Conservation (phyloP, 306 rosid genomes). For the Rubus parviflorus region DNA sequence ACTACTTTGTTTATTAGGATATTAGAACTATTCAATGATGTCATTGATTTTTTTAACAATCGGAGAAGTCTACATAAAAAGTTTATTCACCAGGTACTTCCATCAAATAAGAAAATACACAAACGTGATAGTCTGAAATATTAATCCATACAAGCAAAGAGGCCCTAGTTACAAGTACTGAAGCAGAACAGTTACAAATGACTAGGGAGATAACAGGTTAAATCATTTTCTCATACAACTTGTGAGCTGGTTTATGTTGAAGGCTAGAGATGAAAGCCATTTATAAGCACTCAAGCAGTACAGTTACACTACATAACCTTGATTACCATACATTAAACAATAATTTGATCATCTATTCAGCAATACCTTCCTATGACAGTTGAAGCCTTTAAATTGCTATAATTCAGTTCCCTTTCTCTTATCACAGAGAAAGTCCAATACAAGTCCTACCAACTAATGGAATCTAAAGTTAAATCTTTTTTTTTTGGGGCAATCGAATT, state of each 20-base stretch:
- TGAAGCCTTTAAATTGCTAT: neutral
- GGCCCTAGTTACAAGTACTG: neutral
- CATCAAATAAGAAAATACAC: neutral
- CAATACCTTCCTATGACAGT: neutral
- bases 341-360: neutral
- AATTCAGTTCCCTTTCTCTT: neutral
- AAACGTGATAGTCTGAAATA: neutral
- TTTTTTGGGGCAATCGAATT: neutral
- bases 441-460: neutral
- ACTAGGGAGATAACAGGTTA: neutral
- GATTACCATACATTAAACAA: neutral
- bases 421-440: neutral
- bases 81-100: constrained; percentile 1
- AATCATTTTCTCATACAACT: neutral
- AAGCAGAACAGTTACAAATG: neutral
- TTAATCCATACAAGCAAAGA: neutral
- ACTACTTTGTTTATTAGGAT: neutral
- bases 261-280: neutral
- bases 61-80: neutral
- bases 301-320: neutral
- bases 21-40: neutral
- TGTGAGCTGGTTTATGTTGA: neutral
- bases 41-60: neutral
- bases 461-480: neutral
- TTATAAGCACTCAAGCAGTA: neutral